These are phyloP conservation scores for Candida silvicultrix DNA, from an alignment of 805 yeast genomes.

Conservation along the genomic window DNA sequence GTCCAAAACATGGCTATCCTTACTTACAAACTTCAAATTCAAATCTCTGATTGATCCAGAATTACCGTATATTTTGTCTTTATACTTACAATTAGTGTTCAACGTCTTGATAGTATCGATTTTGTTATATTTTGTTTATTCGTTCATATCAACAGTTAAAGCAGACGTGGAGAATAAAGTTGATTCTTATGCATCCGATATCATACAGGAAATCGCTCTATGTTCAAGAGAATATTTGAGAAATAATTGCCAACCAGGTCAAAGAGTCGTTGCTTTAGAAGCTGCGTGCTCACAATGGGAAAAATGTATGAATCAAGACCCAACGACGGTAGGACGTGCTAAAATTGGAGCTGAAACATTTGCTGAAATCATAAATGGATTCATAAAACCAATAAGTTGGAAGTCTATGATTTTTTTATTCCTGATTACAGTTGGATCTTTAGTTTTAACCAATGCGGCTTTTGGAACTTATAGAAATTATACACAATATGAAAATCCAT, in stretches of 20 bases:
- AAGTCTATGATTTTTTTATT: conserved; percentile 51
- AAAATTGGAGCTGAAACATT: conserved; percentile 73
- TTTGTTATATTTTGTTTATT: conserved; percentile 43
- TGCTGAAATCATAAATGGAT: conserved; percentile 77
- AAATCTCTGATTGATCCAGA: conserved; percentile 32
- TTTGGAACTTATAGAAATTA: conserved; percentile 36
- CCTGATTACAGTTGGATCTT: conserved; percentile 42
- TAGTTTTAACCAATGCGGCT: conserved; percentile 44
- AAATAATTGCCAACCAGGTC: conserved; percentile 63
- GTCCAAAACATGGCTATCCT: conserved; percentile 2
- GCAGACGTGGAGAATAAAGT: conserved; percentile 69
- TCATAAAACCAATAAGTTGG: conserved; percentile 64
- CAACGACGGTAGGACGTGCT: conserved; percentile 59
- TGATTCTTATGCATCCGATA: conserved; percentile 53
- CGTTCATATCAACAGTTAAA: conserved; percentile 49
- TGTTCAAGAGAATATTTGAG: conserved; percentile 66
- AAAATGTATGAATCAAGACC: conserved; percentile 77
- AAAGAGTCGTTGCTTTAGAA: conserved; percentile 72
- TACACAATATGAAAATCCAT: conserved; percentile 7
- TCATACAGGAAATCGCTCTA: conserved; percentile 53
- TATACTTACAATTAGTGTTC: conserved; percentile 59
- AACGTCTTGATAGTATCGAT: conserved; percentile 47
- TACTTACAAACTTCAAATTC: conserved; percentile 1
- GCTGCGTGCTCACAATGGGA: conserved; percentile 67
- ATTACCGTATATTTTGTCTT: conserved; percentile 49